Evolutionary conservation across 83 land plant genomes (phyloP).

Genomic region (Isoetes engelmannii): DNA sequence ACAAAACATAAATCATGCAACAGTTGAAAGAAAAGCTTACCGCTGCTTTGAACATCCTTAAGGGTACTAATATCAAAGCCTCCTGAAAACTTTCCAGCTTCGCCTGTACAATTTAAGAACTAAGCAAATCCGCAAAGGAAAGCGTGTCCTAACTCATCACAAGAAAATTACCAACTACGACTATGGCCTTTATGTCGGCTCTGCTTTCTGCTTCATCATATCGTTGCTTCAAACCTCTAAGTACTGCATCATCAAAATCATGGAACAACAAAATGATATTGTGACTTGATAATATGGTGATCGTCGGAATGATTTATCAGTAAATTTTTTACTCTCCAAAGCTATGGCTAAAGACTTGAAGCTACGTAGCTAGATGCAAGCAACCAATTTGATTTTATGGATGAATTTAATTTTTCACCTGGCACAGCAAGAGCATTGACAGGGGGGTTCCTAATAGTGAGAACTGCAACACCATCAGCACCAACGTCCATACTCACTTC

Average conservation of each 20-base stretch:
- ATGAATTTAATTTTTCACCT: slow-evolving; percentile 19
- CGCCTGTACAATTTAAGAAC: slow-evolving; percentile 38
- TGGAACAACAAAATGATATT: no score
- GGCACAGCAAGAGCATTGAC: slow-evolving; percentile 64
- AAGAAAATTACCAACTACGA: slow-evolving; percentile 57
- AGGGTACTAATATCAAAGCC: slow-evolving; percentile 77
- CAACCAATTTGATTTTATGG: background rate
- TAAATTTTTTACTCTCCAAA: background rate
- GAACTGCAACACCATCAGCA: slow-evolving; percentile 71
- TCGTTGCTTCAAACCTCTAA: slow-evolving; percentile 57
- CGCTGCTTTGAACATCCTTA: slow-evolving; percentile 45
- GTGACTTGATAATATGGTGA: no score
- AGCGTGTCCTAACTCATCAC: no score
- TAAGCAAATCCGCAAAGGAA: background rate
- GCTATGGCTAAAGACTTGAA: background rate
- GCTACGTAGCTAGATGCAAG: background rate
- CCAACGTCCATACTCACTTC: slow-evolving; percentile 57
- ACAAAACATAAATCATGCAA: background rate
- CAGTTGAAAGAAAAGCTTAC: slow-evolving; percentile 25
- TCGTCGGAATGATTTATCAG: no score
- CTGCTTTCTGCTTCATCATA: slow-evolving; percentile 65
- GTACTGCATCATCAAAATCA: slow-evolving; percentile 31
- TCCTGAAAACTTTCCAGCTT: slow-evolving; percentile 81
- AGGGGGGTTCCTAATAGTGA: slow-evolving; percentile 74
- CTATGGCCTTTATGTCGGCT: slow-evolving; percentile 87